These are phyloP conservation scores for Saccharum hybrid DNA, from an alignment of 202 grass and related monocot species.

Conservation along the genomic window DNA sequence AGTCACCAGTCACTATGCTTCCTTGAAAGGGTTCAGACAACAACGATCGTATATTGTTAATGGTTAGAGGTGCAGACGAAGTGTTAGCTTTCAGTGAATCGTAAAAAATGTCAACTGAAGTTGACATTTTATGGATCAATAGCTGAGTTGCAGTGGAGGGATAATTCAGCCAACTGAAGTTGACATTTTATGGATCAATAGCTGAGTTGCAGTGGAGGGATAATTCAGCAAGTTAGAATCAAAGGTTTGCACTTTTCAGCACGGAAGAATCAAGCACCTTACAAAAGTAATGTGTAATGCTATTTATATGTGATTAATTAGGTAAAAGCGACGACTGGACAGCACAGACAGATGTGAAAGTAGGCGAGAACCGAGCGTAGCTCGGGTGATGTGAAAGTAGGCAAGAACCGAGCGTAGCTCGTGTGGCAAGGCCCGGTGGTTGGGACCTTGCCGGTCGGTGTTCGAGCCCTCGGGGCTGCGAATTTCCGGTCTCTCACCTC, in stretches of 20 bases:
- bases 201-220: conserved; percentile 18
- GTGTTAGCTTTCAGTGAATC: conserved; percentile 6
- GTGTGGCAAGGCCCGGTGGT: too few relatives aligned
- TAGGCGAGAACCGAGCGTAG: not conserved
- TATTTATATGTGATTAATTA: conserved; percentile 26
- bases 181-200: conserved; percentile 30
- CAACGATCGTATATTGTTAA: not conserved
- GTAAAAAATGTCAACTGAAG: conserved; percentile 22
- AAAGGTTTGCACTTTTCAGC: not conserved
- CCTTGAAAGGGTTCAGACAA: conserved; percentile 41
- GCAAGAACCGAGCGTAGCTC: too few relatives aligned
- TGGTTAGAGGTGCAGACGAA: conserved; percentile 32
- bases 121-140: not conserved
- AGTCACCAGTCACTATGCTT: conserved; percentile 13
- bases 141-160: too few relatives aligned
- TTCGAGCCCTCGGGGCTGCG: too few relatives aligned
- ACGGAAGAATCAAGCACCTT: not conserved
- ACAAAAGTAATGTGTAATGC: conserved; percentile 25
- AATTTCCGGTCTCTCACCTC: too few relatives aligned
- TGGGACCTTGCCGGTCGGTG: too few relatives aligned
- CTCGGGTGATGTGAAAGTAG: too few relatives aligned
- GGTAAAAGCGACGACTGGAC: conserved; percentile 26
- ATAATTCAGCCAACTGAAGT: too few relatives aligned
- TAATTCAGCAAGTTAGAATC: conserved; percentile 31
- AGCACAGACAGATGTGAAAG: conserved; percentile 32